phyloP scores from a whole-genome alignment of 768 basidiomycete species.

The Calocybe cyanea region DNA sequence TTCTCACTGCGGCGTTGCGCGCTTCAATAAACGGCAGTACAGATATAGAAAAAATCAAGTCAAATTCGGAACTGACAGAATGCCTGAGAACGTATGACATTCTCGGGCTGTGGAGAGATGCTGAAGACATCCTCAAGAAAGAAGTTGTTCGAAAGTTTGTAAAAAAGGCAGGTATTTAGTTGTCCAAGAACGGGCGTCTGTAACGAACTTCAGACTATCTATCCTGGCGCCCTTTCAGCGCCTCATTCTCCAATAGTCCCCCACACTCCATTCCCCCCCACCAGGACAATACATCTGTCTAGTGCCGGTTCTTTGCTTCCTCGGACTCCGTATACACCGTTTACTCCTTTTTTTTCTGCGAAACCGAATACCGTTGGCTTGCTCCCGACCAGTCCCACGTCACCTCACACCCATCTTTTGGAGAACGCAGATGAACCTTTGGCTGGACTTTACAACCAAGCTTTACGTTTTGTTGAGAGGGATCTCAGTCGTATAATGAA shows the following conservation, averaged over 20 bases:
- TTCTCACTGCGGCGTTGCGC: conserved; percentile 64
- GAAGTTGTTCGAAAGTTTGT: conserved; percentile 75
- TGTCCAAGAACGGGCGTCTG: conserved; percentile 4
- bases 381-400: conserved; percentile 18
- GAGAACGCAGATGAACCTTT: conserved; percentile 68
- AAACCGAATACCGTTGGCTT: conserved; percentile 28
- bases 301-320: conserved; percentile 27
- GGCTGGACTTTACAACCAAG: conserved; percentile 73
- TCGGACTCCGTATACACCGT: conserved; percentile 48
- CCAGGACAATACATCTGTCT: conserved; percentile 23
- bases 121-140: conserved; percentile 78
- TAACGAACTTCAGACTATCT: conserved; percentile 56
- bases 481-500: conserved; percentile 75
- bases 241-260: conserved; percentile 76
- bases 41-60: conserved; percentile 64
- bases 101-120: conserved; percentile 79
- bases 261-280: conserved; percentile 61
- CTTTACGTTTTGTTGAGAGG: conserved; percentile 77
- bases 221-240: conserved; percentile 59
- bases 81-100: conserved; percentile 78
- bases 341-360: conserved; percentile 49
- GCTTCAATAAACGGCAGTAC: conserved; percentile 45
- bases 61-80: conserved; percentile 66
- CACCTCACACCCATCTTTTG: conserved; percentile 47
- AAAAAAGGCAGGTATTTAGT: conserved; percentile 50